Conservation (phyloP, 2,329 filamentous ascomycete genomes). For the Arthrinium puccinioides region DNA sequence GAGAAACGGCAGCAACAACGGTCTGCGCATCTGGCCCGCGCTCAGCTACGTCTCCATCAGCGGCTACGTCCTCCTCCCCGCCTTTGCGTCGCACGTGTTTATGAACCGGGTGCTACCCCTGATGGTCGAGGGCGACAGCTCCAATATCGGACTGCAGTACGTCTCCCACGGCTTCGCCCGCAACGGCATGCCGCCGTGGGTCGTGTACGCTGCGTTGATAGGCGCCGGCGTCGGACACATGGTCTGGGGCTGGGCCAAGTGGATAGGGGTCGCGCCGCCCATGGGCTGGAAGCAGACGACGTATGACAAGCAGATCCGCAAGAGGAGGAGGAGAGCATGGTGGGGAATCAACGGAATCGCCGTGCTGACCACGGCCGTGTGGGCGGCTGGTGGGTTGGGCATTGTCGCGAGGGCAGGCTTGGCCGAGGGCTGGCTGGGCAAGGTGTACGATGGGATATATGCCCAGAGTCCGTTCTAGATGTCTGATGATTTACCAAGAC, state of each 20-base stretch:
- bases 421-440: conserved; percentile 71
- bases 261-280: conserved; percentile 60
- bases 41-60: conserved; percentile 63
- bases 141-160: conserved; percentile 77
- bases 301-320: conserved; percentile 42
- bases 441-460: conserved; percentile 69
- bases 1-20: conserved; percentile 2
- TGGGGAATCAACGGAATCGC: conserved; percentile 62
- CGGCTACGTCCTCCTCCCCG: conserved; percentile 62
- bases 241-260: conserved; percentile 79
- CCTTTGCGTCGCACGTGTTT: conserved; percentile 65
- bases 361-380: conserved; percentile 53
- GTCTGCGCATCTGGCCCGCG: conserved; percentile 53
- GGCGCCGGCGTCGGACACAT: conserved; percentile 66
- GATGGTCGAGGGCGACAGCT: conserved; percentile 72
- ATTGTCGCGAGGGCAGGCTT: conserved; percentile 66
- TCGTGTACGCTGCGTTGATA: conserved; percentile 64
- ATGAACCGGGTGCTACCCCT: conserved; percentile 73
- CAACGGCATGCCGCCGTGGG: conserved; percentile 58
- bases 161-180: conserved; percentile 78
- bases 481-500: background rate
- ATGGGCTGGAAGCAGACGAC: conserved; percentile 40
- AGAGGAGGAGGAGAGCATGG: conserved; percentile 58
- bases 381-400: conserved; percentile 75
- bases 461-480: conserved; percentile 3